Evolutionary conservation across 805 yeast species (phyloP).

Genomic region (Metschnikowia proteae): DNA sequence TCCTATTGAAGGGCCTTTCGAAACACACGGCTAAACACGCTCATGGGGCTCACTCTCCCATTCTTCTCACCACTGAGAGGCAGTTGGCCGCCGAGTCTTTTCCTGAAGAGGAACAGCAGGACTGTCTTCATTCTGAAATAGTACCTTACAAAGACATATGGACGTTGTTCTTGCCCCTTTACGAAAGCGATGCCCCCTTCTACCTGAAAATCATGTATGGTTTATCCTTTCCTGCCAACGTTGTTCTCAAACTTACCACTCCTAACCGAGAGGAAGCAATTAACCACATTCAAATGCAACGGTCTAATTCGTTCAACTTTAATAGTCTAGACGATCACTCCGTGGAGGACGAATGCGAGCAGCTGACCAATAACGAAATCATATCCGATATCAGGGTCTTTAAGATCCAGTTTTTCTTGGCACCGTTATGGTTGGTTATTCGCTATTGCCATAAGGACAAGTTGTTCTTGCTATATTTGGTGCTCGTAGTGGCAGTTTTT

Average conservation of each 20-base stretch:
- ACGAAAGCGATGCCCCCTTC: constrained; percentile 4
- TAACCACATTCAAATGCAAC: constrained; percentile 7
- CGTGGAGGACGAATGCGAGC: not conserved
- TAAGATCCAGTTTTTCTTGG: constrained; percentile 8
- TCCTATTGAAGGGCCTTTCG: constrained; percentile 31
- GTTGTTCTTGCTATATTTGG: not conserved
- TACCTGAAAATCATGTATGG: constrained; percentile 1
- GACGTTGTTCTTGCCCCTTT: constrained; percentile 8
- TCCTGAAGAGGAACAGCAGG: not conserved
- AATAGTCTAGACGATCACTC: not conserved
- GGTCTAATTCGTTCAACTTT: constrained; percentile 15
- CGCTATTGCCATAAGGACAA: constrained; percentile 4
- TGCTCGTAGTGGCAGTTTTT: not conserved
- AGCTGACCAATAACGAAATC: constrained; percentile 4
- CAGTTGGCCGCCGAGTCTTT: constrained; percentile 6
- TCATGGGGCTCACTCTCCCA: constrained; percentile 1
- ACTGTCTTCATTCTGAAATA: not conserved
- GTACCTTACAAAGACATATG: constrained; percentile 1
- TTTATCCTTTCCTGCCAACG: constrained; percentile 12
- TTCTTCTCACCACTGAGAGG: constrained; percentile 8
- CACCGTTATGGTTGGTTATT: constrained; percentile 7
- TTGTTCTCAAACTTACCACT: constrained; percentile 14
- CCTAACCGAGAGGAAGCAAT: constrained; percentile 18
- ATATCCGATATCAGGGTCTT: constrained; percentile 8
- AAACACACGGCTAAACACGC: constrained; percentile 19